Percentiles rank a stretch among this genome's conserved stretches.
Evolutionary conservation across 805 yeast genomes (phyloP).

Genomic region (Jamesozyma gamospora): DNA sequence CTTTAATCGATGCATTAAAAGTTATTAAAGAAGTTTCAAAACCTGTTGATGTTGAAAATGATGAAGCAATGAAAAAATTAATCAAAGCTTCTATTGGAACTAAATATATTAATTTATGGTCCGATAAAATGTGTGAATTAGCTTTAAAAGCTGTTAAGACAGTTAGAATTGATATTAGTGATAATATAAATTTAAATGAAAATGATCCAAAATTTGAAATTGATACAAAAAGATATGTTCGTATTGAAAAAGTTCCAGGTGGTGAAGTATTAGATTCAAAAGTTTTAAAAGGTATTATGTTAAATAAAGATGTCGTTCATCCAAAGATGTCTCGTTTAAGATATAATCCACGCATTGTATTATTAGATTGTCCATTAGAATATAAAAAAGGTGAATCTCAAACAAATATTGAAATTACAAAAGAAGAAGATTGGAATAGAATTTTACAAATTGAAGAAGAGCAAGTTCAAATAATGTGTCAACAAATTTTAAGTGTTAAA

Average conservation of each 20-base stretch:
- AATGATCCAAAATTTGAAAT: conserved; percentile 61
- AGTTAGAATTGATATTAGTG: conserved; percentile 49
- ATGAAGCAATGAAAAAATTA: conserved; percentile 74
- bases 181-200: conserved; percentile 8
- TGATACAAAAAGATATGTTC: conserved; percentile 84
- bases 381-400: conserved; percentile 99
- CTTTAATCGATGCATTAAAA: conserved; percentile 81
- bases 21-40: conserved; percentile 73
- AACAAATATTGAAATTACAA: conserved; percentile 92
- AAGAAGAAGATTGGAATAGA: conserved; percentile 94
- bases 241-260: conserved; percentile 95
- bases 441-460: conserved; percentile 95
- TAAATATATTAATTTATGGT: conserved; percentile 86
- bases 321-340: conserved; percentile 92
- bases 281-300: conserved; percentile 83
- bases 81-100: conserved; percentile 93
- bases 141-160: conserved; percentile 84
- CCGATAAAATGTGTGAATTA: conserved; percentile 78
- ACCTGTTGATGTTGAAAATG: conserved; percentile 77
- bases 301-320: conserved; percentile 96
- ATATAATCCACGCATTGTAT: conserved; percentile 78
- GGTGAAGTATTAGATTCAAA: conserved; percentile 87
- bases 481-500: conserved; percentile 68
- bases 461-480: conserved; percentile 83
- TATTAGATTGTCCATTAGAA: conserved; percentile 93